Base-by-base conservation (phyloP, 169 alveolate species). In the Plasmodium gaboni region DNA sequence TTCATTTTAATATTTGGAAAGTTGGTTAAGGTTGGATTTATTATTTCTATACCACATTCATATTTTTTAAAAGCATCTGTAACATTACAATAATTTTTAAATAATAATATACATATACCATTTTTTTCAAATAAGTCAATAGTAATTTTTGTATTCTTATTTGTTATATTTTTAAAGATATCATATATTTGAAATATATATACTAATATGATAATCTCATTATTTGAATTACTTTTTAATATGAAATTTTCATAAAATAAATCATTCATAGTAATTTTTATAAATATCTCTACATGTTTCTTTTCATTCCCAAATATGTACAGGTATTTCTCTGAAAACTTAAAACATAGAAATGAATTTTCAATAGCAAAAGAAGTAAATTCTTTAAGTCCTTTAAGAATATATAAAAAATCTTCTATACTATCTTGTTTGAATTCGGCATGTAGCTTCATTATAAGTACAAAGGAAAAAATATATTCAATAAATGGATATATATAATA, bases 381-480 rank as follows among this genome's bases (percentile, higher is more conserved):
- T 22, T 80, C 90, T 42, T 80, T 80, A 26, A 80, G 73, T 6
- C 90, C 90, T 42, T 68, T 80, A 46, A 80, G 42, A 1, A 80
- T 57, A 50, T 80, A 61, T 15, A 74, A 80, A 80, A 80, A 80
- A 26, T 80, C 74, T 12, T 80, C 73, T 68, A 80, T 19, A 32
- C 90, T 61, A 22, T 80, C 90, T 48, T 69, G 90, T 26, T 80
- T 80, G 73, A 80, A 80, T 38, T 80, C 90, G 28, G 90, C 90
- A 55, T 80, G 90, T 13, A 80, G 42, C 44, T 80, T 80, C 90
- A 80, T 80, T 68, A 48, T 60, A 28, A 13, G 22, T 12, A 64
- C 9, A 38, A 3, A 38, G 53, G 48, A 50, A 50, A 70, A 72
- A 32, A 32, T 32, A 32, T 32, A 32, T 4, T 32, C 1, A 32